Percentiles rank a stretch among this genome's conserved stretches.
Conservation (phyloP, 1,284 basidiomycete species). For the Tylopilus sp. region DNA sequence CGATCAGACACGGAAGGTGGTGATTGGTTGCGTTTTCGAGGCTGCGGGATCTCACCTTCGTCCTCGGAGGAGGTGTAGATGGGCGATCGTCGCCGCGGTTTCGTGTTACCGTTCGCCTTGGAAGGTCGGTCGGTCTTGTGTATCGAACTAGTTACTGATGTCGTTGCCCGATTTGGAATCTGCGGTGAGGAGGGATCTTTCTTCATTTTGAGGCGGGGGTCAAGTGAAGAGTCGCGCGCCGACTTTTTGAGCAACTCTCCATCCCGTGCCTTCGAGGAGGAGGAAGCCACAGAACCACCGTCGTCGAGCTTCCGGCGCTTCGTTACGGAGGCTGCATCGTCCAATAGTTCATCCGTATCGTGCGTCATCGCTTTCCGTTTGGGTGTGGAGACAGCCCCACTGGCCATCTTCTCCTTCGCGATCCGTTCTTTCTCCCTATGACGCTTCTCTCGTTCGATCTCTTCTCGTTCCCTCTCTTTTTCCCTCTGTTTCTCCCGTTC, state of each 20-base stretch:
- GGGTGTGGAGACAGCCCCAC: slow-evolving; percentile 20
- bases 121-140: slow-evolving; percentile 36
- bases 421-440: slow-evolving; percentile 38
- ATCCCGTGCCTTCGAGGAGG: slow-evolving; percentile 36
- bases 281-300: slow-evolving; percentile 21
- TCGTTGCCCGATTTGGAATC: slow-evolving; percentile 28
- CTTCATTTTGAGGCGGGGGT: slow-evolving; percentile 46
- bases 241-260: slow-evolving; percentile 46
- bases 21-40: slow-evolving; percentile 38
- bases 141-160: slow-evolving; percentile 33
- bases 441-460: slow-evolving; percentile 37
- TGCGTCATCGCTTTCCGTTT: slow-evolving; percentile 50
- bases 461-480: slow-evolving; percentile 36
- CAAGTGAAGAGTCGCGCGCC: slow-evolving; percentile 34
- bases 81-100: slow-evolving; percentile 56
- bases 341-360: slow-evolving; percentile 39
- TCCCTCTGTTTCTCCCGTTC: slow-evolving; percentile 38
- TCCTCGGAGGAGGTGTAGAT: slow-evolving; percentile 75
- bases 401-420: slow-evolving; percentile 29
- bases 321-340: slow-evolving; percentile 30
- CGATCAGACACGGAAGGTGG: slow-evolving; percentile 41
- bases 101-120: slow-evolving; percentile 42
- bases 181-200: slow-evolving; percentile 45
- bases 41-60: slow-evolving; percentile 52
- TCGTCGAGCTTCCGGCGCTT: slow-evolving; percentile 57